Conservation (phyloP, 345 rosid species). For the Sonneratia caseolaris region DNA sequence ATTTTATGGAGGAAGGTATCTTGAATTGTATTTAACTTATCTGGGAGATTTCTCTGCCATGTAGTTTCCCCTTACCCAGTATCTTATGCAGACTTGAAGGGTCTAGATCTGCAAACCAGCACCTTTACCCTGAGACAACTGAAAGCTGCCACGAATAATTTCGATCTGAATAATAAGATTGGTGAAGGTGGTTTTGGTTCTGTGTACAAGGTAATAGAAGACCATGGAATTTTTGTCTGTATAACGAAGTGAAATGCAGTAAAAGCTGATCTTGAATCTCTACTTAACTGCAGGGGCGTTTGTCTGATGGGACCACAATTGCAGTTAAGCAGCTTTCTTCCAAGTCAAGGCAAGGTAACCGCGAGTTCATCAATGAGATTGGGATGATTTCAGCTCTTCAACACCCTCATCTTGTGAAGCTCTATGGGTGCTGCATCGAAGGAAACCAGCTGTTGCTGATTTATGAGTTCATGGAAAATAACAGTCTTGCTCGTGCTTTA, state of each 20-base stretch:
- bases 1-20: conserved; percentile 1
- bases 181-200: conserved; percentile 23
- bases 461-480: conserved; percentile 23
- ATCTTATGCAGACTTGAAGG: conserved; percentile 5
- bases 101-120: conserved; percentile 13
- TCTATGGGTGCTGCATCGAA: conserved; percentile 22
- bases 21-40: not conserved
- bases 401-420: conserved; percentile 22
- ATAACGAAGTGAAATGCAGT: not conserved
- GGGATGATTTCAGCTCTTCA: conserved; percentile 21
- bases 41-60: not conserved
- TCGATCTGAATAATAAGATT: conserved; percentile 14
- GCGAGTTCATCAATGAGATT: conserved; percentile 21
- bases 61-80: not conserved
- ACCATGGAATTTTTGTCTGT: not conserved
- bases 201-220: conserved; percentile 12
- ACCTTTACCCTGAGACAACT: conserved; percentile 14
- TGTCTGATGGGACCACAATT: conserved; percentile 16
- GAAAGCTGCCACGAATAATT: conserved; percentile 17
- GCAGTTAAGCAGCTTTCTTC: conserved; percentile 26
- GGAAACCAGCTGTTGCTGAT: conserved; percentile 15
- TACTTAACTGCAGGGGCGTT: conserved; percentile 8
- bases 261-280: not conserved
- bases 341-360: conserved; percentile 20
- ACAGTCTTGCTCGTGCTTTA: conserved; percentile 16